Percentiles rank a stretch among this genome's conserved stretches.
Conservation (phyloP, 2,329 filamentous ascomycete genomes). For the Xylaria sp. region DNA sequence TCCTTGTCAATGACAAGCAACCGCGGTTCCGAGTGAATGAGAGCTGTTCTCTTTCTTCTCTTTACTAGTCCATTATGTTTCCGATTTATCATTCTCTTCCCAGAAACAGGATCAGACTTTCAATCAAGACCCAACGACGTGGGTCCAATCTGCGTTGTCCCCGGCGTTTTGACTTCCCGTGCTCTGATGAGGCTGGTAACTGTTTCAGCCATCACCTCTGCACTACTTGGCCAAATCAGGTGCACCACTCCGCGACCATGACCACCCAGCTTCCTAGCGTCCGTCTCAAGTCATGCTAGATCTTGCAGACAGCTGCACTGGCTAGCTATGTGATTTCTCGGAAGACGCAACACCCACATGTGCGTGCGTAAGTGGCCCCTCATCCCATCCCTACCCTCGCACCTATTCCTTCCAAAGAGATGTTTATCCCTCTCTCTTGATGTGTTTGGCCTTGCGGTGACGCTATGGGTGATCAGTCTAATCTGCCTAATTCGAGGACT, state of each 20-base stretch:
- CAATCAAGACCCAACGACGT: background rate
- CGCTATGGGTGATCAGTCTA: conserved; percentile 14
- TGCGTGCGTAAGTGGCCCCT: background rate
- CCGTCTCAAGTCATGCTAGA: conserved; percentile 19
- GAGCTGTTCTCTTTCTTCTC: background rate
- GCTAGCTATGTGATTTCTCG: background rate
- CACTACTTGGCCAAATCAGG: background rate
- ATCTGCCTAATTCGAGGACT: conserved; percentile 22
- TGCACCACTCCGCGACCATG: conserved; percentile 3
- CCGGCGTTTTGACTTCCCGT: conserved; percentile 17
- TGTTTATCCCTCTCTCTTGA: background rate
- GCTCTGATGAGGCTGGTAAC: conserved; percentile 3
- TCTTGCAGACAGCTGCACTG: too few relatives aligned
- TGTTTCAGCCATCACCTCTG: conserved; percentile 19
- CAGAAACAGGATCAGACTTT: too few relatives aligned
- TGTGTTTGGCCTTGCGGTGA: conserved; percentile 16
- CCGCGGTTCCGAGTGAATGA: too few relatives aligned
- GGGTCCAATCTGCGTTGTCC: background rate
- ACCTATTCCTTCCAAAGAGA: background rate
- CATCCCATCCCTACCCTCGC: background rate
- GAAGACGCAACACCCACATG: background rate
- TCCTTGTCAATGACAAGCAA: too few relatives aligned
- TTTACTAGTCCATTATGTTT: background rate
- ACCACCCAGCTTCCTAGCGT: conserved; percentile 1
- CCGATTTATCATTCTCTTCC: too few relatives aligned